Conservation (phyloP, 2,329 filamentous ascomycete genomes). For the Metarhizium brunneum region DNA sequence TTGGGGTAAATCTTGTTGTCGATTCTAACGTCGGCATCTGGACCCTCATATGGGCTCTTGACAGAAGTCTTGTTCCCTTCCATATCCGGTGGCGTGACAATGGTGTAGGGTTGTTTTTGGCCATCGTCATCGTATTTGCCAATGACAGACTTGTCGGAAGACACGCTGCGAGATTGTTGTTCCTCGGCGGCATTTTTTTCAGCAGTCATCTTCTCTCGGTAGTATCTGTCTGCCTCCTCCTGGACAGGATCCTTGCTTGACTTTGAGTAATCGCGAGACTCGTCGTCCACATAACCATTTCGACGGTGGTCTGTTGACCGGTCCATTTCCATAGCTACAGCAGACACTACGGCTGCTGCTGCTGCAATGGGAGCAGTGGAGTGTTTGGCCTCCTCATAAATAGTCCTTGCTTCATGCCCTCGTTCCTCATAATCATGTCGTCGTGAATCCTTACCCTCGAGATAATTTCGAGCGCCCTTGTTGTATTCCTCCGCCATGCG, state of each 20-base stretch:
- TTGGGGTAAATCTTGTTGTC: slow-evolving; percentile 48
- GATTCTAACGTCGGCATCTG: slow-evolving; percentile 54
- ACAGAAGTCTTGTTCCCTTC: slow-evolving; percentile 22
- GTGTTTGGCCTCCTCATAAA: slow-evolving; percentile 36
- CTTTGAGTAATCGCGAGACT: slow-evolving; percentile 20
- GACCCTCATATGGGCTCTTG: slow-evolving; percentile 45
- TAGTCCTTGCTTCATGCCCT: slow-evolving; percentile 32
- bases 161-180: slow-evolving; percentile 41
- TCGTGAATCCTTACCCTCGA: slow-evolving; percentile 12
- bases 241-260: slow-evolving; percentile 36
- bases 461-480: slow-evolving; percentile 11
- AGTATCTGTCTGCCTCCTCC: slow-evolving; percentile 48
- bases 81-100: slow-evolving; percentile 47
- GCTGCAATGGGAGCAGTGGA: slow-evolving; percentile 39
- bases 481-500: slow-evolving; percentile 22
- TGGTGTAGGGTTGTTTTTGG: slow-evolving; percentile 29
- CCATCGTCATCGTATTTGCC: slow-evolving; percentile 40
- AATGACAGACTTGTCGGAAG: slow-evolving; percentile 43
- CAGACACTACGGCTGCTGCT: slow-evolving; percentile 36
- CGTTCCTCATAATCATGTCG: slow-evolving; percentile 25
- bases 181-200: slow-evolving; percentile 45
- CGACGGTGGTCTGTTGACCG: slow-evolving; percentile 23
- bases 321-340: slow-evolving; percentile 33
- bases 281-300: slow-evolving; percentile 22
- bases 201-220: slow-evolving; percentile 45